Conservation (phyloP, 805 yeast genomes). For the Saccharomycopsis babjevae region DNA sequence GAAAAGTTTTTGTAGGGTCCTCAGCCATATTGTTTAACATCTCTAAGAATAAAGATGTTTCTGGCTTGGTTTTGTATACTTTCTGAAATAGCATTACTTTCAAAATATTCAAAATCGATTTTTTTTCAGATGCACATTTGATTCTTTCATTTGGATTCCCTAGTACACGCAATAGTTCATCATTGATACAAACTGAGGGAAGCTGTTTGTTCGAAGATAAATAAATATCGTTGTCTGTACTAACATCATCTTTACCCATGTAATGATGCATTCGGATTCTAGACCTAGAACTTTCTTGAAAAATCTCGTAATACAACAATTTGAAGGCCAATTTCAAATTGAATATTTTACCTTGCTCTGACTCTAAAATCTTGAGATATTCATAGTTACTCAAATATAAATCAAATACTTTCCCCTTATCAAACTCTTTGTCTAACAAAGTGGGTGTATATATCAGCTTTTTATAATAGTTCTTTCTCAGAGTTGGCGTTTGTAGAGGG, state of each 20-base stretch:
- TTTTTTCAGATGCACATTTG: background rate
- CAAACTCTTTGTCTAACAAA: background rate
- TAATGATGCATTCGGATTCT: background rate
- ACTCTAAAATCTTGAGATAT: background rate
- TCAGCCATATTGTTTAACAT: background rate
- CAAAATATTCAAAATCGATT: background rate
- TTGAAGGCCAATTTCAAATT: background rate
- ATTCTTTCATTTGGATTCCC: background rate
- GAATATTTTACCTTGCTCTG: background rate
- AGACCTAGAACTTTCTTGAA: background rate
- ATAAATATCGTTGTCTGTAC: background rate
- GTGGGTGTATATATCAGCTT: background rate
- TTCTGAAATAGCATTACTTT: background rate
- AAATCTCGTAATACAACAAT: background rate
- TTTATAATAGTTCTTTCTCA: background rate
- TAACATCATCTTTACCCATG: background rate
- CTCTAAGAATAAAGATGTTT: background rate
- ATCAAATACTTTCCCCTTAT: background rate
- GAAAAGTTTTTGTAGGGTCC: background rate
- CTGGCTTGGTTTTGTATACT: background rate
- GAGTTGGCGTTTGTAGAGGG: background rate
- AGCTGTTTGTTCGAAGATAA: background rate
- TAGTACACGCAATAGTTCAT: background rate
- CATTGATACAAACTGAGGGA: background rate
- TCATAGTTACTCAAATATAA: background rate